Evolutionary conservation across 768 basidiomycete species (phyloP).

Genomic region (Exidia glandulosa): DNA sequence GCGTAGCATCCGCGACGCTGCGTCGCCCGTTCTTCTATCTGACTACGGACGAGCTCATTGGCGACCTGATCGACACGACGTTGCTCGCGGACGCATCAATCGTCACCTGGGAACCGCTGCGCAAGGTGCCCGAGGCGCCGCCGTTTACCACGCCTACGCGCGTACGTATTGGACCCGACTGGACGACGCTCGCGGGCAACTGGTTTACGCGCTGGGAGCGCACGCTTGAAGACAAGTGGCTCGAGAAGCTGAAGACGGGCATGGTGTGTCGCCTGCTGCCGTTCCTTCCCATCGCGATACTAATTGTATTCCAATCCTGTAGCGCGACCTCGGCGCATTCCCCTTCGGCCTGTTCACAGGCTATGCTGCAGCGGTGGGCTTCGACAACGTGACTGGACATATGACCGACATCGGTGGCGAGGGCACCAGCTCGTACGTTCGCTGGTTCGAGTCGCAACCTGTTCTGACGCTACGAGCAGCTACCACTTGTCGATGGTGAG

Average conservation of each 20-base stretch:
- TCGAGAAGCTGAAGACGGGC: background rate
- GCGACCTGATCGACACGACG: background rate
- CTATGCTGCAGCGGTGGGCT: background rate
- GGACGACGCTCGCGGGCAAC: background rate
- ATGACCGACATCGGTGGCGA: background rate
- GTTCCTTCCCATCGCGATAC: background rate
- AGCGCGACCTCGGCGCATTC: background rate
- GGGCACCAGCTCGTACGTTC: background rate
- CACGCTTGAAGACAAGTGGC: background rate
- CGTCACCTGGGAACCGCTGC: background rate
- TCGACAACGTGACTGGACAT: background rate
- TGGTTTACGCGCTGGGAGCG: constrained; percentile 1
- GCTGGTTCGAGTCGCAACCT: too few species aligned
- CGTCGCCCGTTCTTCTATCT: background rate
- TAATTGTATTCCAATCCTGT: background rate
- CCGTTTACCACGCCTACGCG: background rate
- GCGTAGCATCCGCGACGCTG: background rate
- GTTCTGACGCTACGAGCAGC: too few species aligned
- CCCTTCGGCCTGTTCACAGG: background rate
- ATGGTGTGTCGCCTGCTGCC: background rate
- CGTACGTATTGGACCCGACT: background rate
- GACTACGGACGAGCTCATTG: background rate
- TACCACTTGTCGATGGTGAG: background rate
- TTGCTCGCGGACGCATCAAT: background rate
- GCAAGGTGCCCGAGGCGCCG: background rate